Evolutionary conservation across 169 alveolate species (phyloP).

Genomic region (Plasmodium blacklocki): DNA sequence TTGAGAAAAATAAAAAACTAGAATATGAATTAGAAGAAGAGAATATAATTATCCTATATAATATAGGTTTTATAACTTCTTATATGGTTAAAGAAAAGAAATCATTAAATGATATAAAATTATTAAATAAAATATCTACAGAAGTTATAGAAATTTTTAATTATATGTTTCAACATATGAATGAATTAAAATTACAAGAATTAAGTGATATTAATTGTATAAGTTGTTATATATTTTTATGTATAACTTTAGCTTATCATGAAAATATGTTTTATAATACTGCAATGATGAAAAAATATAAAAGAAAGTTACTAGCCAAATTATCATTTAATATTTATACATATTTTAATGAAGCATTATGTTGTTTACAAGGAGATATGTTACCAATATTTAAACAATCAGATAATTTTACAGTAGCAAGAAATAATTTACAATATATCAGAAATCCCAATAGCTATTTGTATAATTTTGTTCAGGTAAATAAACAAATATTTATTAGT

Average conservation of each 20-base stretch:
- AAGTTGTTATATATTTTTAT: slow-evolving; percentile 48
- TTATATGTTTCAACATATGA: slow-evolving; percentile 47
- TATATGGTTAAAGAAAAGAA: slow-evolving; percentile 43
- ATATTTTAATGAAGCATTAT: slow-evolving; percentile 31
- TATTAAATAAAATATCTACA: slow-evolving; percentile 52
- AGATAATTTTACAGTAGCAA: slow-evolving; percentile 1
- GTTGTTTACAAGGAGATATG: slow-evolving; percentile 52
- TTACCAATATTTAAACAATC: slow-evolving; percentile 21
- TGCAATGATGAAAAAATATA: slow-evolving; percentile 56
- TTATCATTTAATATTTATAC: slow-evolving; percentile 45
- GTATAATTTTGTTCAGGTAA: slow-evolving; percentile 34
- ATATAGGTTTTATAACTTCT: slow-evolving; percentile 38
- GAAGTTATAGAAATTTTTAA: slow-evolving; percentile 54
- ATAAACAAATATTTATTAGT: slow-evolving; percentile 37
- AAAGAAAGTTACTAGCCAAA: slow-evolving; percentile 56
- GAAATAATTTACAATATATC: slow-evolving; percentile 33
- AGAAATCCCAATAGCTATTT: slow-evolving; percentile 37
- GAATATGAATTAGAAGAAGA: slow-evolving; percentile 64
- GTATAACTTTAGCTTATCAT: slow-evolving; percentile 58
- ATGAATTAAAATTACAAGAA: slow-evolving; percentile 20
- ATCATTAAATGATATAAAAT: slow-evolving; percentile 38
- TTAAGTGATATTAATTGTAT: slow-evolving; percentile 50
- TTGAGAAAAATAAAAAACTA: slow-evolving; percentile 44
- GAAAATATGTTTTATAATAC: slow-evolving; percentile 76
- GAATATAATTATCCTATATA: slow-evolving; percentile 28